Conservation (phyloP, 2,329 filamentous ascomycete species). For the Tothia fuscella region DNA sequence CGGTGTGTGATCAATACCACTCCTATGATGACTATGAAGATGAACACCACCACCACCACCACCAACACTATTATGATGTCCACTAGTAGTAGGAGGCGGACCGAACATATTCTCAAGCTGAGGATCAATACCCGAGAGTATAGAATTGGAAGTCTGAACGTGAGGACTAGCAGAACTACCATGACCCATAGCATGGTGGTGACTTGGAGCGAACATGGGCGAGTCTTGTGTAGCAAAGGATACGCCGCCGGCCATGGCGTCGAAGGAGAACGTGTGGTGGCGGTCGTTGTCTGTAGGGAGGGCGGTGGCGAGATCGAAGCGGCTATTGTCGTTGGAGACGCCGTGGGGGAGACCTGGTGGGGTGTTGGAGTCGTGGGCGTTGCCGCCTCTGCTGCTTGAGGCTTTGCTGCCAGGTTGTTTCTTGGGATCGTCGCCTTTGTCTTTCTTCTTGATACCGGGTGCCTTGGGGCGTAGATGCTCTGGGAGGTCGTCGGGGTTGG, state of each 20-base stretch:
- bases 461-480: conserved; percentile 64
- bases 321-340: not conserved
- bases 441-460: conserved; percentile 9
- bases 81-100: not conserved
- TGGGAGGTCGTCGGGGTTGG: conserved; percentile 82
- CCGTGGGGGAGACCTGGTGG: not conserved
- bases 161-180: not conserved
- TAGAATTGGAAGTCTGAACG: not conserved
- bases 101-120: conserved; percentile 2
- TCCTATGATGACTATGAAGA: too few species aligned
- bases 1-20: too few species aligned
- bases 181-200: not conserved
- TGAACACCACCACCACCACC: not conserved
- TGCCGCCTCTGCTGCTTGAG: not conserved
- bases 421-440: not conserved
- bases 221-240: not conserved
- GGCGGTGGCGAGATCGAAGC: not conserved
- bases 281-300: not conserved
- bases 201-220: conserved; percentile 3
- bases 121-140: not conserved
- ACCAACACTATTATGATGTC: not conserved
- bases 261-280: conserved; percentile 7
- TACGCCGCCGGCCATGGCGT: conserved; percentile 6
- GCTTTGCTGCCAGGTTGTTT: not conserved
- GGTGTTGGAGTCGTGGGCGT: not conserved